Conservation (phyloP, 768 basidiomycete species). For the Trametes gibbosa region DNA sequence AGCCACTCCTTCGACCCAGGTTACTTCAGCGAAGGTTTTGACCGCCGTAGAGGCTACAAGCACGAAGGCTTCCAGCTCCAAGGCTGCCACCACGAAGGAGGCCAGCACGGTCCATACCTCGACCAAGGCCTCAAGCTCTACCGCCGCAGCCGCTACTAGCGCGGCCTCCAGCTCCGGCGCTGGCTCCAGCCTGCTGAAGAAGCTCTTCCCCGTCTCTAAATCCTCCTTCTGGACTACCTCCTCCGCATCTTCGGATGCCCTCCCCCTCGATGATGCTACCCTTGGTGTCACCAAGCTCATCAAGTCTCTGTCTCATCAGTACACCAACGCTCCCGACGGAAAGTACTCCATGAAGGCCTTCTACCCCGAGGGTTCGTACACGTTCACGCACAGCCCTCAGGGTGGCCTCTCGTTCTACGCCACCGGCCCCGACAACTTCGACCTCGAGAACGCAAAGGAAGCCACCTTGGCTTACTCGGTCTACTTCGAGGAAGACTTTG, state of each 20-base stretch:
- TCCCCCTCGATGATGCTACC: conserved; percentile 28
- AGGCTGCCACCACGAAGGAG: background rate
- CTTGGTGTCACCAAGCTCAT: conserved; percentile 26
- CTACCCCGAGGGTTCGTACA: conserved; percentile 50
- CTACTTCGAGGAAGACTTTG: conserved; percentile 59
- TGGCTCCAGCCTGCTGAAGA: conserved; percentile 10
- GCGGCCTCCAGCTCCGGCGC: background rate
- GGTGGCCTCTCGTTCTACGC: conserved; percentile 75
- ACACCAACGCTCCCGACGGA: conserved; percentile 26
- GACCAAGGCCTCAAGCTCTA: background rate
- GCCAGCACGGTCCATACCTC: background rate
- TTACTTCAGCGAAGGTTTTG: background rate
- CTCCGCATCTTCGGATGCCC: conserved; percentile 13
- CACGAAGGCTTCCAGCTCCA: background rate
- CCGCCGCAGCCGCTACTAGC: background rate
- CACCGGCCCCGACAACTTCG: conserved; percentile 53
- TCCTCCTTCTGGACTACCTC: conserved; percentile 28
- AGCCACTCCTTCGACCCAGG: background rate
- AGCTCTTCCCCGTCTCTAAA: conserved; percentile 26
- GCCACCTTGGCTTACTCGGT: conserved; percentile 62
- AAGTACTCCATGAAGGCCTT: conserved; percentile 25
- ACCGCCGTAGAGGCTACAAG: background rate
- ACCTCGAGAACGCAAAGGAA: conserved; percentile 62
- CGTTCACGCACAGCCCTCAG: conserved; percentile 42
- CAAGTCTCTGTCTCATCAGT: conserved; percentile 24